Percentiles rank a stretch among this genome's conserved stretches.
These are phyloP conservation scores for Colletotrichum aenigma DNA, from an alignment of 2,329 filamentous ascomycete genomes.

Conservation along the genomic window DNA sequence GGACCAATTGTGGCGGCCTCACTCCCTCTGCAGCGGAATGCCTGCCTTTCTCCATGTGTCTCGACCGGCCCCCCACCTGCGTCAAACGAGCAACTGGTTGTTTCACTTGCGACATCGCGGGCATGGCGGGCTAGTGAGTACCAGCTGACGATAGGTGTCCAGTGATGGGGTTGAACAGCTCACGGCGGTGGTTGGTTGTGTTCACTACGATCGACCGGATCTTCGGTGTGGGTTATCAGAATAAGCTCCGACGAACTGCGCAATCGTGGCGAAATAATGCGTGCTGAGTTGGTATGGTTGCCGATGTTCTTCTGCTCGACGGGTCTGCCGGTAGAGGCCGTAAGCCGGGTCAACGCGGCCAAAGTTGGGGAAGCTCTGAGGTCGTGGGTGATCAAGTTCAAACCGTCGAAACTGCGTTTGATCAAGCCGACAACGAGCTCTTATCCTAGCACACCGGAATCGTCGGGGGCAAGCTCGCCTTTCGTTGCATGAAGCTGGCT, in stretches of 20 bases:
- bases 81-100: background rate
- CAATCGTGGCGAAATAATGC: slow-evolving; percentile 2
- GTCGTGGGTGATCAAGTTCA: background rate
- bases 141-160: background rate
- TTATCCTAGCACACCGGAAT: background rate
- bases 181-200: background rate
- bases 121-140: background rate
- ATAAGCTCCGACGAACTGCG: background rate
- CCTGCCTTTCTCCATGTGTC: background rate
- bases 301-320: background rate
- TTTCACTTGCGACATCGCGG: slow-evolving; percentile 12
- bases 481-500: background rate
- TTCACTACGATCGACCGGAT: background rate
- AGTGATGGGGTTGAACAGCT: background rate
- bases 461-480: background rate
- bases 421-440: background rate
- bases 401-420: background rate
- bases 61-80: background rate
- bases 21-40: background rate
- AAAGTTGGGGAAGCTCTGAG: background rate
- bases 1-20: background rate
- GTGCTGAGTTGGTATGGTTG: background rate
- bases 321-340: background rate
- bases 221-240: background rate
- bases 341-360: background rate